Conservation (phyloP, 495 filamentous ascomycete species). For the Aspergillus carlsbadensis region DNA sequence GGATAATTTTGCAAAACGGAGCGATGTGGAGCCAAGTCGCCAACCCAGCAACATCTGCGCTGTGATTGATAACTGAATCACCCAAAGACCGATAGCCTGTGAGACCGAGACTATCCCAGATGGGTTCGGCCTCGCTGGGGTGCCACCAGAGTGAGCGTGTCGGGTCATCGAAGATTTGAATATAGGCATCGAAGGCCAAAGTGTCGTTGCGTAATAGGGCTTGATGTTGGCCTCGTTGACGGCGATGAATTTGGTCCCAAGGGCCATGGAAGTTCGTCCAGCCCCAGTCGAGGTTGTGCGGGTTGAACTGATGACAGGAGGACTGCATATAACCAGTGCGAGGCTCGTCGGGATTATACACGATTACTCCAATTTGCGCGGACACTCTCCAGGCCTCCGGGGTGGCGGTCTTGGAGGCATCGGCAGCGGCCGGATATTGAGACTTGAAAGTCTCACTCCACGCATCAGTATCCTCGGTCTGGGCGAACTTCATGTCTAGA, state of each 20-base stretch:
- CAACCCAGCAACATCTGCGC: conserved; percentile 51
- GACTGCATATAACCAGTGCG: conserved; percentile 57
- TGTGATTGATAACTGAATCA: conserved; percentile 47
- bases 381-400: conserved; percentile 48
- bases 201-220: conserved; percentile 63
- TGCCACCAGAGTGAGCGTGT: conserved; percentile 66
- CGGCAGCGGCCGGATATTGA: conserved; percentile 25
- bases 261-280: conserved; percentile 66
- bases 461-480: conserved; percentile 25
- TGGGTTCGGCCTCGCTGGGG: conserved; percentile 57
- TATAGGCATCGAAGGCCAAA: conserved; percentile 62
- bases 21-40: conserved; percentile 59
- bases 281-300: conserved; percentile 61
- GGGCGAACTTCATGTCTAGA: conserved; percentile 27
- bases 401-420: conserved; percentile 10
- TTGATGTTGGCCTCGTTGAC: conserved; percentile 58
- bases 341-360: conserved; percentile 67
- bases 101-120: conserved; percentile 71
- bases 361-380: conserved; percentile 61
- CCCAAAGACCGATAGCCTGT: conserved; percentile 59
- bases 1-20: conserved; percentile 57
- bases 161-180: conserved; percentile 61
- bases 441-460: conserved; percentile 38
- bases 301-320: conserved; percentile 59
- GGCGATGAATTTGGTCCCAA: conserved; percentile 57